Evolutionary conservation across 768 basidiomycete genomes (phyloP), one percentile per base, ranked within the genome.

Genomic region (Cystobasidium tubakii): DNA sequence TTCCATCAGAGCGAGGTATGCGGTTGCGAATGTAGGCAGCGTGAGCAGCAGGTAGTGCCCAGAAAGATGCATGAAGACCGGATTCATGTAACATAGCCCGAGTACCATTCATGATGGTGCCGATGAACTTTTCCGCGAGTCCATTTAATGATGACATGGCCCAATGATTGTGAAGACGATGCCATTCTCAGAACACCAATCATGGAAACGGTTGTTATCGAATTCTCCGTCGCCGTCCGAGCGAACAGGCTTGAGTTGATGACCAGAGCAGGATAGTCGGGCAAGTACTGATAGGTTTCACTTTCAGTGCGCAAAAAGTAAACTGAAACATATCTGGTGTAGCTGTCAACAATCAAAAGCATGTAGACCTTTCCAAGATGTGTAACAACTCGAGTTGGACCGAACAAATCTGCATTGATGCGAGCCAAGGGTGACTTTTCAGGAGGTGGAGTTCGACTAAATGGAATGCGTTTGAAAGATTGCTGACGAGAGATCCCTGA

Each of bases 181-280:
- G 6, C 63, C 63, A 27, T 44, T 65, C 21, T 7, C 34, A 15
- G 57, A 9, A n/a, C 57, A 62, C 57, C 57, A 62, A 21, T 62
- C 42, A 12, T 42, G 33, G 34, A 65, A 34, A 13, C 63, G 63
- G 19, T 43, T 46, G 31, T 67, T 67, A 50, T 67, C 66, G 27
- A 67, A 67, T 54, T 67, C 66, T 10, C 66, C 44, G 9, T 44
- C 66, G n/a, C 66, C 66, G 23, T 67, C 66, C 4, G 66, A 25
- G n/a, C 31, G 43, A 19, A 67, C n/a, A 25, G 44, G 66, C 53
- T 67, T 67, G 39, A 67, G 7, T 12, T 10, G 19, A 43, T 67
- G 66, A 27, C 66, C 4, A 25, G 34, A 10, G 25, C n/a, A n/a
- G 33, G 44, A 67, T 50, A 67, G 29, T 67, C 25, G 23, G 23